Evolutionary conservation across 768 basidiomycete species (phyloP).

Genomic region (Lentinula sp.): DNA sequence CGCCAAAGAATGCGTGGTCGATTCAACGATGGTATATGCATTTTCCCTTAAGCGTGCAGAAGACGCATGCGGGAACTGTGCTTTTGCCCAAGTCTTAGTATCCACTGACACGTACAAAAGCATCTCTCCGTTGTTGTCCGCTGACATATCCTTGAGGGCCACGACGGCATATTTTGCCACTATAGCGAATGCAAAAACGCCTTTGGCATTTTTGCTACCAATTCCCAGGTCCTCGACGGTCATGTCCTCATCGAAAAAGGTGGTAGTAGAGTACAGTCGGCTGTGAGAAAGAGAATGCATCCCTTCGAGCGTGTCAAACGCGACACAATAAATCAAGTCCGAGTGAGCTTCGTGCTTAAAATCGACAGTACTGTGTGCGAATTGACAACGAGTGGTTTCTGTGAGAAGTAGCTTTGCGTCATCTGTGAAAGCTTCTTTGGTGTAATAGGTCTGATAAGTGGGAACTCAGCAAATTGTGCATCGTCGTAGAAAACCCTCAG

Average conservation of each 20-base stretch:
- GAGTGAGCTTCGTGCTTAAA: constrained; percentile 73
- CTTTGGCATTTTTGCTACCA: constrained; percentile 68
- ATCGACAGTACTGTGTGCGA: constrained; percentile 80
- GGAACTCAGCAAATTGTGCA: constrained; percentile 1
- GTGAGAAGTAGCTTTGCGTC: constrained; percentile 51
- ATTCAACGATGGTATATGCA: constrained; percentile 94
- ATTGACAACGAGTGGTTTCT: constrained; percentile 78
- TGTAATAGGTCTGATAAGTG: constrained; percentile 73
- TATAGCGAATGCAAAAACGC: constrained; percentile 90
- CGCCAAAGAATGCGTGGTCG: constrained; percentile 86
- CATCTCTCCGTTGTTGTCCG: constrained; percentile 62
- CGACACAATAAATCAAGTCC: constrained; percentile 87
- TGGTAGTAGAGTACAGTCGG: constrained; percentile 76
- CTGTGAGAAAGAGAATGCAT: constrained; percentile 44
- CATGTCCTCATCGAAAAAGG: constrained; percentile 69
- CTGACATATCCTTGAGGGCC: constrained; percentile 67
- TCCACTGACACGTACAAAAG: constrained; percentile 83
- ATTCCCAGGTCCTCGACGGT: constrained; percentile 84
- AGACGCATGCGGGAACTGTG: constrained; percentile 88
- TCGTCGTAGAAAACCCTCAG: not conserved
- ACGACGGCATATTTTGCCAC: constrained; percentile 92
- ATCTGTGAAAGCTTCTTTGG: constrained; percentile 74
- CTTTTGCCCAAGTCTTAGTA: constrained; percentile 79
- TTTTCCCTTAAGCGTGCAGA: constrained; percentile 79
- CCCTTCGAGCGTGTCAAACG: constrained; percentile 60